Evolutionary conservation across 768 basidiomycete genomes (phyloP), one percentile per base, ranked within the genome.

Genomic region (Naematelia aurantialba): DNA sequence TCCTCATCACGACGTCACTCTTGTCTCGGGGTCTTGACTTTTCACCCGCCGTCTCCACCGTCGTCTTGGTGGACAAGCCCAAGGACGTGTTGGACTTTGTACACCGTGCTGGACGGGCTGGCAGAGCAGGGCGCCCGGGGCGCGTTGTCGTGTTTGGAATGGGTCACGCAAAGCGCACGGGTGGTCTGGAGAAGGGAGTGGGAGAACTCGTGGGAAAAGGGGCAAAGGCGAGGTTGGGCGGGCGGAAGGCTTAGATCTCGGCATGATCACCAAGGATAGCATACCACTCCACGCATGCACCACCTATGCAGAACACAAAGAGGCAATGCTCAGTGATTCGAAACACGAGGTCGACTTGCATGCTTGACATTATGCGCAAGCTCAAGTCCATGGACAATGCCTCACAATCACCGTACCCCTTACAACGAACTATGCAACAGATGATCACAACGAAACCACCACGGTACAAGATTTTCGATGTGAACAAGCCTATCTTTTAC

Each of bases 21-120:
- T 85, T 96, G 25, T 91, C 90, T 10, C 84, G 92, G 19, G 92
- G 92, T 1, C 82, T 94, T 1, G 92, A 96, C 75, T 96, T 96
- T 69, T 80, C 85, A 13, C 85, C 89, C 0, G 49, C 58, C n/a
- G 84, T 94, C 65, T 82, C 83, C 61, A 85, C 92, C 67, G 88
- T 94, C 2, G 87, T 96, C 74, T 86, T 94, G 63, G 82, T 89
- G 22, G 92, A 94, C 66, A 85, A 88, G 69, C 91, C 92, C 19
- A 80, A 88, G 65, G 93, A 91, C 73, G 88, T 88, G 81, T 82
- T 93, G 39, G 92, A 96, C 75, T 93, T 94, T 73, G 75, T 96
- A 60, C 92, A 96, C 78, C 85, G 92, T 3, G 92, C 92, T 0
- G 92, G 92, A 14, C 79, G 92, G 48, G 82, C 88, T 0, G 91